These are phyloP conservation scores for Pythium monospermum DNA, from an alignment of 352 stramenopile genomes.

Conservation along the genomic window DNA sequence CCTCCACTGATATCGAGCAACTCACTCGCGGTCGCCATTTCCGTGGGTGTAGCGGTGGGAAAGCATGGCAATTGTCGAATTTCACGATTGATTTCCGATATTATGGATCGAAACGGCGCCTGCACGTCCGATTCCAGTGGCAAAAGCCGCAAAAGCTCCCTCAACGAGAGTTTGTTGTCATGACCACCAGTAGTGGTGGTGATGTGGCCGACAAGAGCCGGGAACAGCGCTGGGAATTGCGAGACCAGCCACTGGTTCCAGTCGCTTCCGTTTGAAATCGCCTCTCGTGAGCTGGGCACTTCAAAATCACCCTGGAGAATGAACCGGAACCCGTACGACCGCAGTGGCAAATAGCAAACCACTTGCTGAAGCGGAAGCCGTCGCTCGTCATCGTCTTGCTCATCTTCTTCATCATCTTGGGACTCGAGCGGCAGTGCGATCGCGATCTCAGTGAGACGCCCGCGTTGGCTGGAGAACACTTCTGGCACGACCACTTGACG, in stretches of 20 bases:
- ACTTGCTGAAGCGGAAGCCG: slow-evolving; percentile 64
- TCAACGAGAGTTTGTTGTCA: slow-evolving; percentile 6
- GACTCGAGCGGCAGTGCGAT: slow-evolving; percentile 41
- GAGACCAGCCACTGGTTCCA: slow-evolving; percentile 88
- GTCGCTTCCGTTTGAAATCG: slow-evolving; percentile 73
- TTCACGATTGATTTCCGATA: slow-evolving; percentile 54
- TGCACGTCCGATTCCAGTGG: slow-evolving; percentile 71
- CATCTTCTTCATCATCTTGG: slow-evolving; percentile 9
- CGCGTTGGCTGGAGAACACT: slow-evolving; percentile 15
- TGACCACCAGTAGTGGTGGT: too few species aligned
- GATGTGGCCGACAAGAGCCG: slow-evolving; percentile 11
- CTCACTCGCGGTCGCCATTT: slow-evolving; percentile 46
- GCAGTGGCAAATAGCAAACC: slow-evolving; percentile 78
- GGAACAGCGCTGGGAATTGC: slow-evolving; percentile 54
- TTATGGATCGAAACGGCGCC: slow-evolving; percentile 54
- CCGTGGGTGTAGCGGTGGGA: slow-evolving; percentile 8
- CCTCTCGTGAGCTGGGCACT: slow-evolving; percentile 79
- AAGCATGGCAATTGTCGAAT: slow-evolving; percentile 52
- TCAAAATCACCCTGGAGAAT: slow-evolving; percentile 87
- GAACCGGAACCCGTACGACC: slow-evolving; percentile 80
- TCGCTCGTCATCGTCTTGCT: slow-evolving; percentile 4
- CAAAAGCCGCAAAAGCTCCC: slow-evolving; percentile 28
- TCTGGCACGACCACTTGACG: slow-evolving; percentile 24
- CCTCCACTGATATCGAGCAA: too few species aligned
- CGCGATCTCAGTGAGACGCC: slow-evolving; percentile 44